Conservation (phyloP, 2,329 filamentous ascomycete species). For the Arachnopeziza araneosa region DNA sequence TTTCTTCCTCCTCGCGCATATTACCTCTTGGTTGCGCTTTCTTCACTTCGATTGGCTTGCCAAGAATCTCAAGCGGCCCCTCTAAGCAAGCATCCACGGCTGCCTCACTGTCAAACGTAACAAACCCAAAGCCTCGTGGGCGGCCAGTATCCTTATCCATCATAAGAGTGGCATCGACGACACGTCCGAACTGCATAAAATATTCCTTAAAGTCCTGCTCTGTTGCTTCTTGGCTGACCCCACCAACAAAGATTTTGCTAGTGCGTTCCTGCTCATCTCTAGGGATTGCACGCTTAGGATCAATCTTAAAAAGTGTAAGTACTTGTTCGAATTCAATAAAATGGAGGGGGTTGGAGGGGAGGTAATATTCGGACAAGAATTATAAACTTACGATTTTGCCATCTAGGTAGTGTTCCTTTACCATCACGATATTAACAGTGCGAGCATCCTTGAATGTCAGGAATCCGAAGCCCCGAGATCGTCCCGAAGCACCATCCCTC, state of each 20-base stretch:
- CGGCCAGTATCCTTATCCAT: slow-evolving; percentile 99
- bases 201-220: slow-evolving; percentile 95
- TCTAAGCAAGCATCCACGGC: slow-evolving; percentile 89
- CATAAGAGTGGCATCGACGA: slow-evolving; percentile 97
- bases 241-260: slow-evolving; percentile 97
- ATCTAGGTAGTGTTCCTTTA: slow-evolving; percentile 97
- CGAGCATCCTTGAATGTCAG: slow-evolving; percentile 96
- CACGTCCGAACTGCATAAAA: slow-evolving; percentile 92
- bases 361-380: slow-evolving; percentile 14
- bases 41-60: slow-evolving; percentile 97
- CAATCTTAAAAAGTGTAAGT: slow-evolving; percentile 55
- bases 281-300: slow-evolving; percentile 94
- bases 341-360: slow-evolving; percentile 9
- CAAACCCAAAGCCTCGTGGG: slow-evolving; percentile 93
- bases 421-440: slow-evolving; percentile 98
- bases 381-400: slow-evolving; percentile 82
- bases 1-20: slow-evolving; percentile 82
- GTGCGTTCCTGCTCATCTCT: slow-evolving; percentile 97
- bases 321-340: slow-evolving; percentile 23
- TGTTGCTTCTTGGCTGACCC: slow-evolving; percentile 93
- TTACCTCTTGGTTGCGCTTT: slow-evolving; percentile 95
- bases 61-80: slow-evolving; percentile 81
- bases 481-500: slow-evolving; percentile 88
- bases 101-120: slow-evolving; percentile 93
- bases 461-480: slow-evolving; percentile 94